Evolutionary conservation across 2,329 filamentous ascomycete species (phyloP), one percentile per base, ranked within the genome.

Genomic region (Setomelanomma holmii): DNA sequence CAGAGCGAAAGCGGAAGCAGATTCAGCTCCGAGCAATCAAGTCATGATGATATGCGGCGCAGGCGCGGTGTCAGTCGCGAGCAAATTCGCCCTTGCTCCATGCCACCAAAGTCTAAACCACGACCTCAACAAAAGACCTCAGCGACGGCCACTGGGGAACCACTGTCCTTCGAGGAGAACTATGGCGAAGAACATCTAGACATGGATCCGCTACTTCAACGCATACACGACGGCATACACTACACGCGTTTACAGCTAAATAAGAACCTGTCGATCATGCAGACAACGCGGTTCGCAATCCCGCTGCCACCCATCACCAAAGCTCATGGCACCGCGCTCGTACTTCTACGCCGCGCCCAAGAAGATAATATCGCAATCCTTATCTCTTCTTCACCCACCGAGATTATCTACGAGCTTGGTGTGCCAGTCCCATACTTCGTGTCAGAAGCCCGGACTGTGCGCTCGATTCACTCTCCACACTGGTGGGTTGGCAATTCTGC

Each of bases 401-500:
- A 38, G 10, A 45, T 42, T 4, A 19, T 42, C 10, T 54, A 33
- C 8, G 57, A 55, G 22, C 34, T 53, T 1, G 57, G 57, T 19
- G 16, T 55, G 3, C 49, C 44, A 3, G 17, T 43, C 5, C 55
- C 49, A 1, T 38, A 55, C 35, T 49, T 48, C 40, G 49, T 56
- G 2, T 12, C 16, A 5, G 36, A 45, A 41, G 46, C 51, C n/a
- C 7, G 11, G 11, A 35, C 17, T 4, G 20, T 49, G 1, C n/a
- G 36, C 1, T 30, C 41, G 1, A 4, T 55, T 0, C 46, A 53
- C 10, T 47, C 49, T 19, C 23, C 55, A 12, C 57, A 58, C 12
- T 63, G 55, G 60, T 63, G 60, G 60, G 23, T 52, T 6, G 51
- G 49, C 3, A 59, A 49, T 44, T 40, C 27, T 1, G 21, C 5